These are phyloP conservation scores for Torulaspora delbrueckii DNA, from an alignment of 805 yeast genomes.

Conservation along the genomic window DNA sequence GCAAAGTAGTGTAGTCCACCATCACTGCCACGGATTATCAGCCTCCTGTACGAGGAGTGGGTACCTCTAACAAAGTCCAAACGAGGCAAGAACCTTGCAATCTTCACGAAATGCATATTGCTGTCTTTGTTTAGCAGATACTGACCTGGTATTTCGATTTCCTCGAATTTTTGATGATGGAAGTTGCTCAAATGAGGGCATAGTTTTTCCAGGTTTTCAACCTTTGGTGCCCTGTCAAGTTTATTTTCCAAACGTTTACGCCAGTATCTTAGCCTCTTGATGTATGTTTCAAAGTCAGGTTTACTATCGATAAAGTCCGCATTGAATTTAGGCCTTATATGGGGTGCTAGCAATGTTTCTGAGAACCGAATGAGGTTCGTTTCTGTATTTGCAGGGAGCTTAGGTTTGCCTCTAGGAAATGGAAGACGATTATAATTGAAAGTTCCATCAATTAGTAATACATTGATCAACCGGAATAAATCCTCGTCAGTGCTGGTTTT, in stretches of 20 bases:
- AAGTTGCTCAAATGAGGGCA: slow-evolving; percentile 95
- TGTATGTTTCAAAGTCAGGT: slow-evolving; percentile 85
- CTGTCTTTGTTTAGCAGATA: slow-evolving; percentile 83
- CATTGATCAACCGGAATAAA: slow-evolving; percentile 89
- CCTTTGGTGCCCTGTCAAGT: slow-evolving; percentile 75
- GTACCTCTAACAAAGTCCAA: slow-evolving; percentile 86
- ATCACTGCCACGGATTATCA: slow-evolving; percentile 88
- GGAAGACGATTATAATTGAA: slow-evolving; percentile 83
- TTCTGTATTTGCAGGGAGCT: slow-evolving; percentile 86
- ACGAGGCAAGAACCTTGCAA: slow-evolving; percentile 86
- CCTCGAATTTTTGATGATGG: slow-evolving; percentile 97
- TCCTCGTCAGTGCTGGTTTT: slow-evolving; percentile 94
- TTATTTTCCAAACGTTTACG: slow-evolving; percentile 87
- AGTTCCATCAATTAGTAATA: slow-evolving; percentile 87
- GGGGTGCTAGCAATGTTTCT: slow-evolving; percentile 85
- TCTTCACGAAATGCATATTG: slow-evolving; percentile 85
- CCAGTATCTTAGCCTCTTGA: slow-evolving; percentile 82
- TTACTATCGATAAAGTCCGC: slow-evolving; percentile 81
- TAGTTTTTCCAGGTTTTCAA: slow-evolving; percentile 77
- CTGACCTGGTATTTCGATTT: slow-evolving; percentile 96
- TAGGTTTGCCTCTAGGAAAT: slow-evolving; percentile 81
- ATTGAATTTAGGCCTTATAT: slow-evolving; percentile 84
- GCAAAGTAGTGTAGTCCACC: slow-evolving; percentile 91
- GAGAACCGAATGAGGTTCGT: slow-evolving; percentile 84
- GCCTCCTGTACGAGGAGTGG: slow-evolving; percentile 81